Base-by-base conservation (phyloP, 176 grass and related monocot genomes). In the Rhipidocladum racemiflorum region DNA sequence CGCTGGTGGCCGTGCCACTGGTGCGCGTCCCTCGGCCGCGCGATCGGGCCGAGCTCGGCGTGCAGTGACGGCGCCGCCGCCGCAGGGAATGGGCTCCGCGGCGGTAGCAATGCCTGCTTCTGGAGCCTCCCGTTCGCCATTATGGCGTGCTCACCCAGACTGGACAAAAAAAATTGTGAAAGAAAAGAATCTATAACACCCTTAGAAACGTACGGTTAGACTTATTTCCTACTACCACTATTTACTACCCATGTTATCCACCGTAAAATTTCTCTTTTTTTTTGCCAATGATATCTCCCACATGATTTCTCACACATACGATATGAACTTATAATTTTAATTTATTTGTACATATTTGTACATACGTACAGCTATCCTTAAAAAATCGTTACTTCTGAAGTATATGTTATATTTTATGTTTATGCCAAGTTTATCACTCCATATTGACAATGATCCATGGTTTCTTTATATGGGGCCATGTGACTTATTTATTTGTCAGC, bases 1-100 rank as follows among this genome's bases (percentile, higher is more conserved):
- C 90, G 88, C 80, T 89, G 89, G 73, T 97, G 87, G 18, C 80
- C 87, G 20, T 78, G 68, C 59, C 82, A 70, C 65, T 90, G 86
- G 77, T 81, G 84, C 29, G 62, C 21, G 13, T 82, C 87, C 87
- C 62, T 82, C 32, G 70, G 82, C 42, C 82, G 69, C 50, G 76
- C 76, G 76, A 89, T 89, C 42, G 87, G 87, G 32, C 81, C 87
- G 4, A 80, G 50, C 38, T 84, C 87, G 1, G 75, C 76, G 5
- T 84, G 42, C 51, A 76, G 32, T 69, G 29, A 17, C 23, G 85
- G n/a, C 59, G 77, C 18, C 61, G 34, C 14, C 6, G 70, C 61
- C 61, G 30, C 75, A 25, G 76, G 82, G 62, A 85, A 85, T 24
- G 87, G 82, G 70, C 54, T 89, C 32, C 87, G 81, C 53, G 87